phyloP scores from a whole-genome alignment of 257 asterid genomes.

The Leptodermis oblonga region DNA sequence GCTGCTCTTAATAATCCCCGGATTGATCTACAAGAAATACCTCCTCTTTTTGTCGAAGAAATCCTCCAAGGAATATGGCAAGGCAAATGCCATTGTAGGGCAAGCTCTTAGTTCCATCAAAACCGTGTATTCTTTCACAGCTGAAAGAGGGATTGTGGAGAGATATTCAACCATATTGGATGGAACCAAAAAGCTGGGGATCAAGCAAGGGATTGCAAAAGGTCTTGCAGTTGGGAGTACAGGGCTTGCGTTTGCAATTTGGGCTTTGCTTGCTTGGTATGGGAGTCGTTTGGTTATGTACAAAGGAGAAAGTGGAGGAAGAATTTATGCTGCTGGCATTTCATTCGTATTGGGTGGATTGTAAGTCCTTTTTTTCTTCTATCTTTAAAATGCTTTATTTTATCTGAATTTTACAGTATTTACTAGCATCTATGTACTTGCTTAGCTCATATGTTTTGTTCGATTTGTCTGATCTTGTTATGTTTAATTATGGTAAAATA shows the following conservation, averaged over 20 bases:
- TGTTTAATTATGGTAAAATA: no score
- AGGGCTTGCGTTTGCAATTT: slow-evolving; percentile 72
- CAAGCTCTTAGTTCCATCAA: slow-evolving; percentile 80
- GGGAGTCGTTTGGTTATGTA: slow-evolving; percentile 74
- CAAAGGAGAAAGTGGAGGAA: slow-evolving; percentile 82
- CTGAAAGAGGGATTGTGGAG: slow-evolving; percentile 61
- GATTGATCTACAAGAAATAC: slow-evolving; percentile 65
- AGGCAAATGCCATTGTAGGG: slow-evolving; percentile 56
- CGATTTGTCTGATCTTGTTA: no score
- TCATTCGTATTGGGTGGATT: slow-evolving; percentile 83
- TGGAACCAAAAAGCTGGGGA: slow-evolving; percentile 53
- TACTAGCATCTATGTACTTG: no score
- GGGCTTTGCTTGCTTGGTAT: slow-evolving; percentile 95
- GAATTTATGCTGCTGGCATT: slow-evolving; percentile 69
- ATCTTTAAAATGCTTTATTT: background rate
- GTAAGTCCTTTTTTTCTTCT: slow-evolving; percentile 38
- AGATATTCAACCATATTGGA: slow-evolving; percentile 53
- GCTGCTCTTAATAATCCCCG: slow-evolving; percentile 60
- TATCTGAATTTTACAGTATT: no score
- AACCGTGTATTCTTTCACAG: slow-evolving; percentile 79
- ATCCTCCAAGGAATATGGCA: slow-evolving; percentile 57
- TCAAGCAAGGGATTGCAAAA: slow-evolving; percentile 79
- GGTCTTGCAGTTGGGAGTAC: slow-evolving; percentile 81
- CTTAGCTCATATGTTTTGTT: no score
- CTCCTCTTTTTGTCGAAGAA: slow-evolving; percentile 44